Base-by-base conservation (phyloP, 192 early-diverging fungal genomes). In the Backusella australiensis region DNA sequence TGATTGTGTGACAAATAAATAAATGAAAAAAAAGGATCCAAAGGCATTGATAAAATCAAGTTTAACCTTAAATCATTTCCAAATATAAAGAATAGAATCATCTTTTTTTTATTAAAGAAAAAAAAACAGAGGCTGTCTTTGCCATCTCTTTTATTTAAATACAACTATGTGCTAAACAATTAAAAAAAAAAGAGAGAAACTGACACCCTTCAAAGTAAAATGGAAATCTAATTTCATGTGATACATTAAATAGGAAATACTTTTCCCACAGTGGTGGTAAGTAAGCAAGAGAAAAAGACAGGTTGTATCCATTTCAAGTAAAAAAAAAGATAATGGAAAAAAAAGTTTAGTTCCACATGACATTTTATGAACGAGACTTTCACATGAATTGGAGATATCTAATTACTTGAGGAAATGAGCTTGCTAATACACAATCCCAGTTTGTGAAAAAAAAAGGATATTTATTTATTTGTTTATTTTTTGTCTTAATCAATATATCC, bases 371-470 rank as follows among this genome's bases (percentile, higher is more conserved):
- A 12, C 56, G 56, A 29, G 56, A 63, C 26, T 63, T 63, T 63
- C 56, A 63, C 56, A 63, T 63, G 56, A 23, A 26, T 29, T 26
- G 26, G 8, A 63, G 3, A 29, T 29, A 63, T 63, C 9, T 29
- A 23, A 63, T 29, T 8, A 63, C 56, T 63, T 3, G 56, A 63
- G 11, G 56, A 63, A 63, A 63, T 63, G 9, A 29, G 56, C 56
- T 63, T 63, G 56, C 56, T 63, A 63, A 63, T 63, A 63, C 56
- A 63, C 23, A 63, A 63, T 63, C 56, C 56, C 56, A 63, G 23
- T 63, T 63, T 63, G 56, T 63, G 56, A 49, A 49, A 49, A 49
- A 49, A 49, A 49, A 49, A 44, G 15, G 15, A 44, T 52, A n/a
- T 19, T 6, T 19, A 17, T 19, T 14, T 12, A 59, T 12, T 21